Percentiles rank a stretch among this genome's conserved stretches.
These are phyloP conservation scores for Cladochytrium replicatum DNA, from an alignment of 192 early-diverging fungal genomes.

Conservation along the genomic window DNA sequence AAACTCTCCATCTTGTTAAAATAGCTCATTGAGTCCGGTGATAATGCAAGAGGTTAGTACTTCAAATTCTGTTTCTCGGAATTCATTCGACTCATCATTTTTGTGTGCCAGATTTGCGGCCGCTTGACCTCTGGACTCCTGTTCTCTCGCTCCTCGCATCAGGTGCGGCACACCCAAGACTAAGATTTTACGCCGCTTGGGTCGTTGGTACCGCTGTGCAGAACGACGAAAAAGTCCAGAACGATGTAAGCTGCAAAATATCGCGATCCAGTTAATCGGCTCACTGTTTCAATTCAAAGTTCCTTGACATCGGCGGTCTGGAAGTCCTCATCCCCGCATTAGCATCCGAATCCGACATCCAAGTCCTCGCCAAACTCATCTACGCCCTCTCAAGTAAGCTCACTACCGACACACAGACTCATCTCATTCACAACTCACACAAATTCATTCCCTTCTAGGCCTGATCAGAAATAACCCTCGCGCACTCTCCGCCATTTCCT, in stretches of 20 bases:
- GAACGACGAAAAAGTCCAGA: constrained; percentile 82
- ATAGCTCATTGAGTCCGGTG: constrained; percentile 67
- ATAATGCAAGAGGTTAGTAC: constrained; percentile 67
- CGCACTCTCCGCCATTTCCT: constrained; percentile 14
- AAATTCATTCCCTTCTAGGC: constrained; percentile 1
- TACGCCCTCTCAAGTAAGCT: constrained; percentile 27
- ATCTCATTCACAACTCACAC: not conserved
- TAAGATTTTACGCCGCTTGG: constrained; percentile 74
- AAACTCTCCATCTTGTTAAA: not conserved
- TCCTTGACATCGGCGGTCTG: constrained; percentile 24
- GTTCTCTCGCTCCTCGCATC: constrained; percentile 45
- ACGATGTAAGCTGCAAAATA: constrained; percentile 32
- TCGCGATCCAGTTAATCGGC: not conserved
- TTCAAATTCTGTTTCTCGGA: not conserved
- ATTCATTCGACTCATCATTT: not conserved
- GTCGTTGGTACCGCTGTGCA: constrained; percentile 88
- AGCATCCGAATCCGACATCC: constrained; percentile 10
- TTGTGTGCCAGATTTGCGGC: constrained; percentile 54
- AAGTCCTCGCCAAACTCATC: constrained; percentile 26
- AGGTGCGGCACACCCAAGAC: constrained; percentile 32
- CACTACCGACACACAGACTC: not conserved
- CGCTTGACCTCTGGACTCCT: constrained; percentile 80
- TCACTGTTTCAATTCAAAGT: constrained; percentile 8
- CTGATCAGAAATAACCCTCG: constrained; percentile 26
- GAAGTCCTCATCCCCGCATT: constrained; percentile 15